Percentiles rank a stretch among this genome's conserved stretches.
phyloP scores from a whole-genome alignment of 139 green algal genomes.

The Eudorina sp. region DNA sequence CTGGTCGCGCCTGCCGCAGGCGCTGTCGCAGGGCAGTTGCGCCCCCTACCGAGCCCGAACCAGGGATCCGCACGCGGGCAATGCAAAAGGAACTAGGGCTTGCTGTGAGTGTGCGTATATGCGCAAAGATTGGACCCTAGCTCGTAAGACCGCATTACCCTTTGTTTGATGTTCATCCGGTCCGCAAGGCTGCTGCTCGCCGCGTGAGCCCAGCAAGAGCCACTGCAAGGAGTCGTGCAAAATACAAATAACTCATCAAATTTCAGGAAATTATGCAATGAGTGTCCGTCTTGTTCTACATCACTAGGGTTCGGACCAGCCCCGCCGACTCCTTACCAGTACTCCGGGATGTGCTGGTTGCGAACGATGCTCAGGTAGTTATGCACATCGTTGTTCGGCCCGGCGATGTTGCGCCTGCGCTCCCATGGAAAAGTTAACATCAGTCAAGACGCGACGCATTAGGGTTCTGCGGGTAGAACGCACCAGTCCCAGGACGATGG shows the following conservation, averaged over 20 bases:
- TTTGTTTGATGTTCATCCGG: conserved; percentile 87
- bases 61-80: too few relatives aligned
- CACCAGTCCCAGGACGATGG: conserved; percentile 70
- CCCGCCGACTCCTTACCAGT: conserved; percentile 42
- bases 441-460: neutral
- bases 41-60: too few relatives aligned
- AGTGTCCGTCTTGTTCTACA: too few relatives aligned
- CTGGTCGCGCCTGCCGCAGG: too few relatives aligned
- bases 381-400: conserved; percentile 68
- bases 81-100: too few relatives aligned
- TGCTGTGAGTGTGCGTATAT: too few relatives aligned
- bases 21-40: too few relatives aligned
- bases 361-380: conserved; percentile 76
- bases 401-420: conserved; percentile 12
- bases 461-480: neutral
- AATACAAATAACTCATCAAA: neutral
- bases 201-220: conserved; percentile 89
- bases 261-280: neutral
- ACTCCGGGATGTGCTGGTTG: conserved; percentile 50
- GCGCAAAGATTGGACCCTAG: too few relatives aligned
- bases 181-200: conserved; percentile 84
- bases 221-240: conserved; percentile 7
- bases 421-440: neutral
- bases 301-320: too few relatives aligned
- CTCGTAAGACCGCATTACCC: too few relatives aligned